These are phyloP conservation scores for Hydnomerulius pinastri DNA, from an alignment of 768 basidiomycete genomes.

Conservation along the genomic window DNA sequence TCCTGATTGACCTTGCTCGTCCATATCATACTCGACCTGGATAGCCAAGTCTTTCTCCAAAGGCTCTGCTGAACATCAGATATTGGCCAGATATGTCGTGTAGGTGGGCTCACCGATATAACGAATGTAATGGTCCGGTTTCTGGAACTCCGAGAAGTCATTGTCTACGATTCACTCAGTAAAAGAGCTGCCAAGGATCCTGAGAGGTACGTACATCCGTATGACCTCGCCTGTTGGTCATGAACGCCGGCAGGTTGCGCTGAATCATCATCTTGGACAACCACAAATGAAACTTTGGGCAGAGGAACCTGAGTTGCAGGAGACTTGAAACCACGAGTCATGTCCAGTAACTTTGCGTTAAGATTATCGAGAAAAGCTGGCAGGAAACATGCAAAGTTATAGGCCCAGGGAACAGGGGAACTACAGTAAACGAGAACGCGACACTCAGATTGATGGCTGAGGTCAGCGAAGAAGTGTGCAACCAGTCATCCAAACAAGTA, in stretches of 20 bases:
- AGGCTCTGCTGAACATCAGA: conserved; percentile 60
- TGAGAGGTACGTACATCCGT: conserved; percentile 67
- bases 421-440: conserved; percentile 9
- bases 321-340: conserved; percentile 42
- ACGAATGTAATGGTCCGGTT: conserved; percentile 87
- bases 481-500: not conserved
- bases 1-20: conserved; percentile 79
- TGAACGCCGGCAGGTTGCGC: conserved; percentile 63
- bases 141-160: conserved; percentile 68
- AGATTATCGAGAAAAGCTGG: not conserved
- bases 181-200: not conserved
- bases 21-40: conserved; percentile 99
- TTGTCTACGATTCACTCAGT: conserved; percentile 45
- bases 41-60: conserved; percentile 88
- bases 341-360: conserved; percentile 12
- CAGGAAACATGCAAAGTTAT: not conserved
- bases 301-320: conserved; percentile 42
- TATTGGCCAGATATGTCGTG: not conserved
- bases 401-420: conserved; percentile 19
- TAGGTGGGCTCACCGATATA: conserved; percentile 68
- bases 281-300: conserved; percentile 69
- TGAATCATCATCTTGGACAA: conserved; percentile 63
- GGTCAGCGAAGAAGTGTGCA: not conserved
- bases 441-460: not conserved
- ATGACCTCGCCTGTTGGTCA: conserved; percentile 62